Evolutionary conservation across 495 filamentous ascomycete genomes (phyloP).

Genomic region (Sordaria brevicollis): DNA sequence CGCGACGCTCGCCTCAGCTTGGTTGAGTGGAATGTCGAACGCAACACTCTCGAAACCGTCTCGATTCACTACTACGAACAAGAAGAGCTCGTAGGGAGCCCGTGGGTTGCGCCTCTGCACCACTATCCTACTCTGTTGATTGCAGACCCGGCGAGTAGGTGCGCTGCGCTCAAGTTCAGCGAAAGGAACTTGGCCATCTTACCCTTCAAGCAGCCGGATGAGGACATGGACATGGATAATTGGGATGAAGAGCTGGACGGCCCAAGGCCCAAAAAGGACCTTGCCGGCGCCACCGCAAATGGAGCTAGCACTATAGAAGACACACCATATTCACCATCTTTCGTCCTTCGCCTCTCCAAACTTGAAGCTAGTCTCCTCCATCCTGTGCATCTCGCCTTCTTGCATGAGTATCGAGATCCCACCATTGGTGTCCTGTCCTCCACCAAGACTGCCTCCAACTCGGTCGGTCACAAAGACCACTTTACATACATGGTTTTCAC

Average conservation of each 20-base stretch:
- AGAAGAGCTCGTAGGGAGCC: slow-evolving; percentile 68
- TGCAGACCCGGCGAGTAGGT: slow-evolving; percentile 84
- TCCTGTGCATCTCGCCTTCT: slow-evolving; percentile 83
- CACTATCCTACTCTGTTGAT: slow-evolving; percentile 67
- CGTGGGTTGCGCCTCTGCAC: slow-evolving; percentile 61
- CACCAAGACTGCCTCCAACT: slow-evolving; percentile 54
- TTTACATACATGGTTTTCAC: slow-evolving; percentile 89
- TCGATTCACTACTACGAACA: slow-evolving; percentile 98
- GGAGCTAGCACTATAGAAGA: slow-evolving; percentile 45
- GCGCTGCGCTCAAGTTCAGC: slow-evolving; percentile 89
- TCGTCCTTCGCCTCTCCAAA: slow-evolving; percentile 74
- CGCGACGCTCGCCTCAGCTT: slow-evolving; percentile 86
- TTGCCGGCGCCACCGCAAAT: slow-evolving; percentile 37
- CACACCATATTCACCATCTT: slow-evolving; percentile 81
- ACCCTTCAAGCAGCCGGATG: slow-evolving; percentile 85
- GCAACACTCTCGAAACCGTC: slow-evolving; percentile 65
- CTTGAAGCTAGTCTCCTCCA: slow-evolving; percentile 80
- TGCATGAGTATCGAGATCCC: slow-evolving; percentile 94
- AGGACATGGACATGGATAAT: slow-evolving; percentile 78
- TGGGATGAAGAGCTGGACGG: slow-evolving; percentile 73
- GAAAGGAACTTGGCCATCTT: slow-evolving; percentile 80
- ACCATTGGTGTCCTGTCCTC: slow-evolving; percentile 92
- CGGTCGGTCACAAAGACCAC: slow-evolving; percentile 75
- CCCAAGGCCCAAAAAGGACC: slow-evolving; percentile 35
- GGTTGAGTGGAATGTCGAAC: slow-evolving; percentile 87